Evolutionary conservation across 139 green algal species (phyloP).

Genomic region (Nannochloris sp.): DNA sequence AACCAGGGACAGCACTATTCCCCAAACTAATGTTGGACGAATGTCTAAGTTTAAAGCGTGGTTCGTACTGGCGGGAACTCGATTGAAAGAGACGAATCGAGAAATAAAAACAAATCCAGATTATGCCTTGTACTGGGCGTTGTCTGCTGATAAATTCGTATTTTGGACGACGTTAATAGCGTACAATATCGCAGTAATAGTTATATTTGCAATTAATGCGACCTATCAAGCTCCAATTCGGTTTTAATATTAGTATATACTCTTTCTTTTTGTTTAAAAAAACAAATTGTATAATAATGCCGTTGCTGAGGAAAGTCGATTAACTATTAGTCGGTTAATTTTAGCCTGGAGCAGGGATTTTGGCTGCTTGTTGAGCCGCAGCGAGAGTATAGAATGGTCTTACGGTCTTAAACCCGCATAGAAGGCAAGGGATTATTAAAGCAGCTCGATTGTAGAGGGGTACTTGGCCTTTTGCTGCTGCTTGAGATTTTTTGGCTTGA

Average conservation of each 20-base stretch:
- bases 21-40: not conserved
- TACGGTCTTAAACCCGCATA: not conserved
- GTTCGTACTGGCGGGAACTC: conserved; percentile 3
- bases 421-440: not conserved
- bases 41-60: not conserved
- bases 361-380: not conserved
- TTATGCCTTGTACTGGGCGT: conserved; percentile 14
- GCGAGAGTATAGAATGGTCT: not conserved
- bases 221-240: not conserved
- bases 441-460: not conserved
- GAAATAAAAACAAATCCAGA: conserved; percentile 15
- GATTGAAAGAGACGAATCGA: not conserved
- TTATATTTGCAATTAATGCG: conserved; percentile 24
- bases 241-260: not conserved
- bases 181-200: conserved; percentile 11
- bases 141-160: not conserved
- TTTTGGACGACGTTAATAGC: not conserved
- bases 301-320: too few species aligned
- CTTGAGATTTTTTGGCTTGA: not conserved
- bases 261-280: not conserved
- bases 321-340: too few species aligned
- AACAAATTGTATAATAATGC: too few species aligned
- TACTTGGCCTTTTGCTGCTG: not conserved
- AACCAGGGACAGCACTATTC: not conserved
- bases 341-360: too few species aligned